Evolutionary conservation across 108 stramenopile genomes (phyloP), one percentile per base, ranked within the genome.

Genomic region (Bacterosira constricta): DNA sequence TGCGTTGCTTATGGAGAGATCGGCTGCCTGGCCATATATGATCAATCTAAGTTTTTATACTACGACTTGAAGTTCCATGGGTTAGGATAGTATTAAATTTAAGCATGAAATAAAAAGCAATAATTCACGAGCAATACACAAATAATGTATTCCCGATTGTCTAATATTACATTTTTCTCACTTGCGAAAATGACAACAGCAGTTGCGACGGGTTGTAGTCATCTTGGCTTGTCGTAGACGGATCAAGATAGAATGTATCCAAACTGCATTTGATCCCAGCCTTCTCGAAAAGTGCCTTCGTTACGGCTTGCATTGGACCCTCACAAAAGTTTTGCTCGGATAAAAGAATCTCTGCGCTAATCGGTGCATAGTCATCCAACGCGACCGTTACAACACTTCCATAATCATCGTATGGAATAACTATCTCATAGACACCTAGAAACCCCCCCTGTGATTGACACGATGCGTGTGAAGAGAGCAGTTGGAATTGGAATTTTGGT

Each of bases 321-420:
- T 70, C 72, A 10, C 80, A 63, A 15, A 31, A 41, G 5, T 64
- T 77, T 63, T 83, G 82, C 56, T 87, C 86, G n/a, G 64, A 53
- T 12, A 84, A 56, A 2, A 87, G 57, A 30, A 84, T 81, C 55
- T 87, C 78, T 30, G 81, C 69, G 2, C 79, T 74, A 21, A 87
- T 70, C 8, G 75, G 70, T 36, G 72, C 66, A 66, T 85, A 75
- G 42, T 87, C 84, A 52, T 87, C 86, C 34, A 85, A 57, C 1
- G 86, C 86, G 50, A 85, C 72, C 0, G 86, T 87, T 0, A 87
- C 86, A 12, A 87, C 86, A 50, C 71, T 75, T 0, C 86, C 83
- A 69, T 82, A 87, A 53, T 87, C 86, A 72, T 87, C 86, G 30
- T 83, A 79, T 29, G 86, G 86, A 21, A 87, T 82, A 0, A 74